Evolutionary conservation across 768 basidiomycete genomes (phyloP).

Genomic region (Lactarius indigo): DNA sequence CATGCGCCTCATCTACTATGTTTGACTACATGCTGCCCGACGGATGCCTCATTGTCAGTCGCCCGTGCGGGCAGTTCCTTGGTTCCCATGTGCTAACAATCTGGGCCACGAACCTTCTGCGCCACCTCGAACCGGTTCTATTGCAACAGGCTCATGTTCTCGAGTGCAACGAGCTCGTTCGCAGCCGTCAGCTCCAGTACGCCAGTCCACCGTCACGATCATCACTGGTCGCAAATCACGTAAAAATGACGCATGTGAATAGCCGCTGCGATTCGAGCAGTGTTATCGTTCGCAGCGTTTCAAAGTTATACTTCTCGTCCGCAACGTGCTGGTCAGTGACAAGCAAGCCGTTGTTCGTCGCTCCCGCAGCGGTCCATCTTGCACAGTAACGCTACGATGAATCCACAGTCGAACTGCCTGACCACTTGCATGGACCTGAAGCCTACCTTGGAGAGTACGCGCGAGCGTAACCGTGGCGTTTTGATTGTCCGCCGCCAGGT

Average conservation of each 20-base stretch:
- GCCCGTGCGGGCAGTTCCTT: slow-evolving; percentile 36
- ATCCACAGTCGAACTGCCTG: slow-evolving; percentile 95
- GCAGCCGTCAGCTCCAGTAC: slow-evolving; percentile 80
- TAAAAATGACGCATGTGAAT: slow-evolving; percentile 57
- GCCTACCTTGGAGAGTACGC: slow-evolving; percentile 84
- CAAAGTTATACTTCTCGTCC: slow-evolving; percentile 99
- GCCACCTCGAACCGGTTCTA: slow-evolving; percentile 87
- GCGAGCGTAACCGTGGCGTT: slow-evolving; percentile 67
- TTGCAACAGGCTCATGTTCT: slow-evolving; percentile 76
- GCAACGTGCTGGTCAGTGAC: slow-evolving; percentile 97
- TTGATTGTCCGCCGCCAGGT: slow-evolving; percentile 43
- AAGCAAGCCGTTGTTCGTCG: slow-evolving; percentile 78
- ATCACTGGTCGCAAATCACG: not conserved
- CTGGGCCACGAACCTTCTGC: slow-evolving; percentile 65
- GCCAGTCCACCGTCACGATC: slow-evolving; percentile 55
- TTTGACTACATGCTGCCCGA: no score
- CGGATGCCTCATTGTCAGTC: slow-evolving; percentile 33
- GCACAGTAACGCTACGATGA: slow-evolving; percentile 77
- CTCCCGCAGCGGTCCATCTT: slow-evolving; percentile 29
- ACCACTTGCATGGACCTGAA: slow-evolving; percentile 80
- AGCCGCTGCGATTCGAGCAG: slow-evolving; percentile 83
- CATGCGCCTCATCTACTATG: no score
- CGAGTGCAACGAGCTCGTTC: slow-evolving; percentile 83
- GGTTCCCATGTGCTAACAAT: slow-evolving; percentile 35
- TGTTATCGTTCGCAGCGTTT: slow-evolving; percentile 87